Base-by-base conservation (phyloP, 1,284 basidiomycete species). In the Ceratobasidium sp. region DNA sequence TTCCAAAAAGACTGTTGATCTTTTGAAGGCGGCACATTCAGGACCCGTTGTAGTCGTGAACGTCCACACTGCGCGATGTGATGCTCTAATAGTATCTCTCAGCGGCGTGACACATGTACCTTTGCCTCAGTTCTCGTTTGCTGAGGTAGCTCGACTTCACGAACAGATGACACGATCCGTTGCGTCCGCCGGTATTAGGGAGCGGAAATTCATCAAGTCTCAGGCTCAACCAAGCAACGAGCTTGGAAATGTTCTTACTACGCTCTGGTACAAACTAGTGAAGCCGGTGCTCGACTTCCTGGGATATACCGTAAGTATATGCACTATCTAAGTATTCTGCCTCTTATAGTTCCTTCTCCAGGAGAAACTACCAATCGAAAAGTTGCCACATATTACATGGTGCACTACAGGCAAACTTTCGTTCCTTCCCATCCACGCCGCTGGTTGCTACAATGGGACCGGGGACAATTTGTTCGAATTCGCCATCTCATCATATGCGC, bases 401-500 rank as follows among this genome's bases (percentile, higher is more conserved):
- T 83, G 82, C 75, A 73, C 79, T 0, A 82, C 83, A 48, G 82
- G 82, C 8, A 77, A 77, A 17, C 74, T 82, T 2, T 75, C 80
- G 0, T 81, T 81, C 67, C 76, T 83, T 6, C 82, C 82, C 1
- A 59, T 83, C 24, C 82, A 83, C 76, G 82, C 82, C 27, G 82
- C 82, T n/a, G 80, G 80, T 14, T 22, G 22, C 19, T 67, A 67
- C 75, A 62, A 75, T 47, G 50, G 31, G 1, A 27, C 50, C 27
- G 71, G 59, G 3, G 29, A 50, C 31, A 76, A 74, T 14, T 19
- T 78, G 2, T 76, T 66, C 15, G 77, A 80, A 51, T 76, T 72
- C 64, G 74, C 78, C 6, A 67, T 79, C 14, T 79, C 79, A 7
- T 81, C 80, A 19, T 81, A 81, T 73, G 79, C 78, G 1, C 79